Evolutionary conservation across 768 basidiomycete species (phyloP), one percentile per base, ranked within the genome.

Genomic region (Pisolithus microcarpus): DNA sequence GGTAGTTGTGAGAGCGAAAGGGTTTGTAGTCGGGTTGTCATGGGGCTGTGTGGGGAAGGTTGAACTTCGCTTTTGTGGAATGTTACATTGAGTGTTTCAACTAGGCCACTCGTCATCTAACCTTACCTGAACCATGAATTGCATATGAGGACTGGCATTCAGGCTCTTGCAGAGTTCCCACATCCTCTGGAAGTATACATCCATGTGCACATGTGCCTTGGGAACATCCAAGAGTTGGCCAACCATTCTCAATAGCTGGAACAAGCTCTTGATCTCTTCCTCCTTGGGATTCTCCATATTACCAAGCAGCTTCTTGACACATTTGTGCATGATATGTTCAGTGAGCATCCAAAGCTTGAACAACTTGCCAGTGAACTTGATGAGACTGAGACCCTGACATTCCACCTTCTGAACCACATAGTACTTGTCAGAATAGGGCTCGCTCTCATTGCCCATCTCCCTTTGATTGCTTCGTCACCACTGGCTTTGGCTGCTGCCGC

Each of bases 341-440:
- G 92, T 93, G 50, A 98, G 75, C 92, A 97, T 96, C 71, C 91
- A 88, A 21, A 99, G 75, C 73, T 97, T 97, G 86, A 92, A 99
- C 48, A 99, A 75, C 72, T 99, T 95, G 56, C 95, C 94, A 55
- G 98, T 97, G 73, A 99, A 94, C 69, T 90, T 91, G 74, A 97
- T 92, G 58, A 99, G 79, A 75, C 95, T 91, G 15, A 97, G 84
- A 67, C 95, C 93, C 56, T 91, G 89, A 53, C 93, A 88, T 75
- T 96, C 97, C 38, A 93, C 95, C 75, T 95, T 96, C 70, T 94
- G 87, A 15, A 91, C 91, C 37, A 85, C 84, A 61, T 95, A 94
- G 73, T 97, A 97, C 70, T 97, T 94, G 1, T 96, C 79, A 7
- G 80, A 4, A 23, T 23, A 23, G 21, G 21, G 21, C 21, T 23